Base-by-base conservation (phyloP, 192 early-diverging fungal genomes). In the Linnemannia elongata region DNA sequence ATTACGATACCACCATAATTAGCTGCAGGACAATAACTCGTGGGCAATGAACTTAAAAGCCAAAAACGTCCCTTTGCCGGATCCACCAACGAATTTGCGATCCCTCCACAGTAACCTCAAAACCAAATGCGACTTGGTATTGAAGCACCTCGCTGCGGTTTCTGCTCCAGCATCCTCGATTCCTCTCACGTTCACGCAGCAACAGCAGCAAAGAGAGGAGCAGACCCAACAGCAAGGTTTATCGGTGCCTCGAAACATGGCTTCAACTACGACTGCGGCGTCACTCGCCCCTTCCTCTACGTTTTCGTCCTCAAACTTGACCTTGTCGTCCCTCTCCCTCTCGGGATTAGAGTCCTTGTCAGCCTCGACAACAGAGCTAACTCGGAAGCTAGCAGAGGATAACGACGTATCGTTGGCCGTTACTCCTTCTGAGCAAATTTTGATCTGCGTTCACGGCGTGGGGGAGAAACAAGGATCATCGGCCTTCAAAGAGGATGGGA, bases 101-200 rank as follows among this genome's bases (percentile, higher is more conserved):
- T 55, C 72, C 7, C 66, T 80, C 0, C 41, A 77, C 36, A 54
- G 47, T 6, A 30, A 47, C n/a, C 83, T 86, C 74, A 54, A 69
- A 44, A 24, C 38, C 20, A 86, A 77, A 36, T 80, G 83, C 35
- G 75, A 42, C 22, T n/a, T 77, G 20, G 52, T 81, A 12, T 20
- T 80, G 22, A 55, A 81, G 2, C 60, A 77, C 9, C 30, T 86
- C 35, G 78, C 54, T n/a, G 47, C 69, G 1, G 75, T 77, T 12
- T 75, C 73, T 17, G 72, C 30, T 4, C 35, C 72, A 12, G 4
- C 42, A 7, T 35, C 71, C 0, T 20, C 24, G 4, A 1, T 20
- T 36, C 7, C 30, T 22, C n/a, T 10, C 10, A n/a, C 12, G 5
- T 52, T 5, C 49, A 15, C 49, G 5, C 24, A 30, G 24, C 42